Percentiles rank a stretch among this genome's conserved stretches.
Evolutionary conservation across 2,329 filamentous ascomycete species (phyloP).

Genomic region (Colletotrichum gigasporum): DNA sequence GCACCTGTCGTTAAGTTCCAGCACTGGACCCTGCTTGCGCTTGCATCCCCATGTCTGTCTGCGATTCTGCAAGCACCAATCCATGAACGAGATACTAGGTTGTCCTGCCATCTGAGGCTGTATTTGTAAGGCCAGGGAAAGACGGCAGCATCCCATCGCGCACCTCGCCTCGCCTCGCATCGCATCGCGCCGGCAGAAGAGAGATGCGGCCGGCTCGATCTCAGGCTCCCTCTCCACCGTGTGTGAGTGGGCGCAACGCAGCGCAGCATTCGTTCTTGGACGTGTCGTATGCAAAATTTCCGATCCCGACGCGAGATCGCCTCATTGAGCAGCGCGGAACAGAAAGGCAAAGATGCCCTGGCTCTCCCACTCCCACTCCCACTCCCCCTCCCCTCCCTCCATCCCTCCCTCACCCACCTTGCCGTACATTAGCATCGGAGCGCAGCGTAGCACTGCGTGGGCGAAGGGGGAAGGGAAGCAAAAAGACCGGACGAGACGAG

Average conservation of each 20-base stretch:
- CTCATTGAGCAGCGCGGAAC: background rate
- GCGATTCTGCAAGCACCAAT: too few species aligned
- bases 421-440: too few species aligned
- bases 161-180: background rate
- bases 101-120: background rate
- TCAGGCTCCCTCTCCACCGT: background rate
- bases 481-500: constrained; percentile 1
- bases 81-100: too few species aligned
- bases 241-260: too few species aligned
- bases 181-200: background rate
- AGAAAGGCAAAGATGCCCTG: background rate
- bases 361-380: background rate
- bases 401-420: background rate
- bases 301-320: background rate
- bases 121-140: background rate
- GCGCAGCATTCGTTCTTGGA: too few species aligned
- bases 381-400: background rate
- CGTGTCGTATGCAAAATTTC: constrained; percentile 1
- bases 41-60: too few species aligned
- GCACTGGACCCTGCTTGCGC: constrained; percentile 3
- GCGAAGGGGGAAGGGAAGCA: too few species aligned
- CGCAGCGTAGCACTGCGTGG: too few species aligned
- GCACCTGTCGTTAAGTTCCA: too few species aligned
- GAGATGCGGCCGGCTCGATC: background rate
- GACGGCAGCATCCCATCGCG: background rate